Evolutionary conservation across 441 rosid genomes (phyloP), one percentile per base, ranked within the genome.

Genomic region (Hura crepitans): DNA sequence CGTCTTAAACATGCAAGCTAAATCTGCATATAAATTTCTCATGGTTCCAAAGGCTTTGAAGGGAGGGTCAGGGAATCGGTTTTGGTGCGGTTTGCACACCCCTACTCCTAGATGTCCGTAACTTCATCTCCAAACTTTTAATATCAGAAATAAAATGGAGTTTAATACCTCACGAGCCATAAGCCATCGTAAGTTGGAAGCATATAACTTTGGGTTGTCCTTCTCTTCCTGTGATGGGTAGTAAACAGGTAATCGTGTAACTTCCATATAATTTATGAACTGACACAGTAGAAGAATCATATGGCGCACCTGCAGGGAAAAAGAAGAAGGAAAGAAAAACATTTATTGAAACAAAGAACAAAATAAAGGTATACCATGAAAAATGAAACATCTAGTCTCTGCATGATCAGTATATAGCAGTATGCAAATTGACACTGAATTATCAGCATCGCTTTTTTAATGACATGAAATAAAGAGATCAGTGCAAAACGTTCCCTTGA

Each of bases 251-350:
- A 95, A 85, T 46, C 79, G 77, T 43, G 70, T 80, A 62, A 92
- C 97, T 77, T 90, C 97, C 66, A 95, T 73, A 81, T 84, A 84
- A 80, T 92, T 95, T 63, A 86, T 75, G 11, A 95, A 89, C 75
- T 95, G 99, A 78, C 97, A 92, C 11, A 95, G 84, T 69, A 92
- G 97, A 69, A 87, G 77, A 71, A 90, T 46, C 64, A 89, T 83
- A 87, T 95, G 98, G 20, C 97, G 95, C 47, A 70, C 88, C 99
- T 95, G 82, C 66, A n/a, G n/a, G n/a, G n/a, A n/a, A n/a, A n/a
- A n/a, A n/a, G n/a, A n/a, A n/a, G 6, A 35, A 35, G 7, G 81
- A 39, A 57, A 46, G 55, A 43, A 71, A 25, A 43, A 70, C n/a
- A 59, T 49, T 56, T 17, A 14, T 9, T 61, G 63, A 27, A 42